Evolutionary conservation across 2,329 filamentous ascomycete species (phyloP).

Genomic region (Penicillium sp.): DNA sequence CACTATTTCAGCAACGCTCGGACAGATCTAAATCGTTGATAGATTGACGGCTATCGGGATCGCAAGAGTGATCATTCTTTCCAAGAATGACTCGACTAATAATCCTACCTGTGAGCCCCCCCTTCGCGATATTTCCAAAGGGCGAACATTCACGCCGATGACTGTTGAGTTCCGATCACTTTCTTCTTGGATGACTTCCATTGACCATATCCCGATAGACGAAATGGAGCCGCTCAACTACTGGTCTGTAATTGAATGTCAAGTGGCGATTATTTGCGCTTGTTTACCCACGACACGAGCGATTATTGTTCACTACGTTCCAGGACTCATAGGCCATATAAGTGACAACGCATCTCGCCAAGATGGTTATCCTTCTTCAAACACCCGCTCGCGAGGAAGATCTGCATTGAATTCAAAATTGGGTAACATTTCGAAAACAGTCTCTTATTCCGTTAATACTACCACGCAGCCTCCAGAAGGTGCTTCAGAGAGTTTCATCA

Average conservation of each 20-base stretch:
- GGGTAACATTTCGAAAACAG: neutral
- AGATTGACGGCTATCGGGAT: neutral
- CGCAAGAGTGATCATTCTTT: neutral
- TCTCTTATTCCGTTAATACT: neutral
- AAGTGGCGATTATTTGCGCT: slow-evolving; percentile 1
- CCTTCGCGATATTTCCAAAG: too few species aligned
- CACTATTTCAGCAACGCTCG: neutral
- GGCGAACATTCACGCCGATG: too few species aligned
- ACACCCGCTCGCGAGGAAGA: neutral
- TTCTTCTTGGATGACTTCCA: too few species aligned
- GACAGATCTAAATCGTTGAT: neutral
- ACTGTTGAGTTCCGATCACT: too few species aligned
- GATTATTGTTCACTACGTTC: neutral
- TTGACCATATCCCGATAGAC: neutral
- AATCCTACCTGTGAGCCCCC: neutral
- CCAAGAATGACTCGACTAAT: neutral
- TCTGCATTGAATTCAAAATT: neutral
- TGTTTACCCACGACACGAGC: neutral
- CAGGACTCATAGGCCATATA: neutral
- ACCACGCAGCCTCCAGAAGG: neutral
- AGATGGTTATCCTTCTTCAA: neutral
- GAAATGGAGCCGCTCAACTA: neutral
- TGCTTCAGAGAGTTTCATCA: neutral
- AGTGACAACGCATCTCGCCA: neutral
- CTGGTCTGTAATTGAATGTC: neutral